Percentiles rank a stretch among this genome's conserved stretches.
These are phyloP conservation scores for Apophysomyces elegans DNA, from an alignment of 371 early-diverging fungal species.

Conservation along the genomic window DNA sequence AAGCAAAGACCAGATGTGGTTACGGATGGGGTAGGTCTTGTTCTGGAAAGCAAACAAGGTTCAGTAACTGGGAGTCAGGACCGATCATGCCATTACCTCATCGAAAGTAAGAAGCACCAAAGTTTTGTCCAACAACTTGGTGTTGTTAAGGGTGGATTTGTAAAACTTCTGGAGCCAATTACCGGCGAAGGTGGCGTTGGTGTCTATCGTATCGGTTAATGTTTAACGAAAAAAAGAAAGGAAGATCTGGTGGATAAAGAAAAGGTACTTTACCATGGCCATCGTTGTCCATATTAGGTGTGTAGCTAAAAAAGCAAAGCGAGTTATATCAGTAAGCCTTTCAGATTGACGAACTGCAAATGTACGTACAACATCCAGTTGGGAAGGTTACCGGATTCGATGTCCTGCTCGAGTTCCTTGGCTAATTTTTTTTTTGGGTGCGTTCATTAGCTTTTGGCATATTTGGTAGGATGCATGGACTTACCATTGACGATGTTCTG, in stretches of 20 bases:
- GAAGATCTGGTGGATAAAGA: background rate
- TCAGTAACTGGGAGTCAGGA: background rate
- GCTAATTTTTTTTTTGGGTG: background rate
- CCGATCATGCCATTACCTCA: constrained; percentile 17
- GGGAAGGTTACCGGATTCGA: constrained; percentile 28
- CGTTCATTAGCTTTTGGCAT: background rate
- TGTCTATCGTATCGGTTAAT: constrained; percentile 15
- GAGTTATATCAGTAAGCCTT: background rate
- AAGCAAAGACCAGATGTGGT: constrained; percentile 38
- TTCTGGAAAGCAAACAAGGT: constrained; percentile 9
- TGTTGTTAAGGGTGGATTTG: constrained; percentile 31
- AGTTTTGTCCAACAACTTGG: constrained; percentile 25
- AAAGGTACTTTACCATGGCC: constrained; percentile 24
- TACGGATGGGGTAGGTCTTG: constrained; percentile 25
- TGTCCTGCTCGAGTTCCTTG: constrained; percentile 26
- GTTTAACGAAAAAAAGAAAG: background rate
- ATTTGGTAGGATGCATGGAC: background rate
- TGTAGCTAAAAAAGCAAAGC: constrained; percentile 21
- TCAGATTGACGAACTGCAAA: background rate
- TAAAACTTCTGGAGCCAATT: constrained; percentile 33
- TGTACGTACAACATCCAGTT: constrained; percentile 38
- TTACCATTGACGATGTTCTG: constrained; percentile 46
- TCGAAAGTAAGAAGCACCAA: constrained; percentile 38
- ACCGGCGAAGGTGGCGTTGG: constrained; percentile 36
- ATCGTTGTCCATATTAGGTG: constrained; percentile 37